Base-by-base conservation (phyloP, 2,329 filamentous ascomycete species). In the Colletotrichum cereale region DNA sequence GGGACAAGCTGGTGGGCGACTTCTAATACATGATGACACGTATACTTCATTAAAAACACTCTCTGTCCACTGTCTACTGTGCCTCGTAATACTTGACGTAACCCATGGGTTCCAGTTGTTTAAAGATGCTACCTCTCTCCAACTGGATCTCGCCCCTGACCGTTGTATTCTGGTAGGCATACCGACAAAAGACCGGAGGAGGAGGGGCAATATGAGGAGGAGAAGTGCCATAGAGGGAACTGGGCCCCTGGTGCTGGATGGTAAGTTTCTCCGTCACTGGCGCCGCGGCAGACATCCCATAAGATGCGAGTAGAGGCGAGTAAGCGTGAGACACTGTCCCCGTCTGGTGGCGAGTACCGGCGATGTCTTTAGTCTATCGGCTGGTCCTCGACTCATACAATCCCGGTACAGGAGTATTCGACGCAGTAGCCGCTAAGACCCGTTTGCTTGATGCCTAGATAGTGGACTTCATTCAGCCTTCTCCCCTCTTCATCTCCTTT, bases 1-100 rank as follows among this genome's bases (percentile, higher is more conserved):
- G 21, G 14, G 60, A 64, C 71, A 72, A 67, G 63, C 53, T 56
- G 68, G 64, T 44, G 56, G 72, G 50, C 55, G 64, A 50, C 62
- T 73, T 67, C 67, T 73, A 73, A 73, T 73, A 73, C 61, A 72
- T 69, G 72, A 73, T 66, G 72, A 73, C 62, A 73, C 58, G 61
- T 69, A 73, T 58, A 61, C 36, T 68, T 62, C 26, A 55, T 56
- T 69, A 21, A 34, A 26, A n/a, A 40, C 21, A 40, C 21, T n/a
- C 5, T 52, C 14, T 34, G 3, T 44, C 21, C 48, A 31, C 5
- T 55, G 3, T 55, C 36, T 11, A 18, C 36, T 58, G 16, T 52
- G 24, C 48, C 24, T 31, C 16, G 48, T 21, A 18, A 31, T 10
- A 8, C 6, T 52, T 29, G 26, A 29, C 14, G 26, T 31, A 18